Conservation (phyloP, 2,329 filamentous ascomycete genomes). For the Metarhizium guizhouense region DNA sequence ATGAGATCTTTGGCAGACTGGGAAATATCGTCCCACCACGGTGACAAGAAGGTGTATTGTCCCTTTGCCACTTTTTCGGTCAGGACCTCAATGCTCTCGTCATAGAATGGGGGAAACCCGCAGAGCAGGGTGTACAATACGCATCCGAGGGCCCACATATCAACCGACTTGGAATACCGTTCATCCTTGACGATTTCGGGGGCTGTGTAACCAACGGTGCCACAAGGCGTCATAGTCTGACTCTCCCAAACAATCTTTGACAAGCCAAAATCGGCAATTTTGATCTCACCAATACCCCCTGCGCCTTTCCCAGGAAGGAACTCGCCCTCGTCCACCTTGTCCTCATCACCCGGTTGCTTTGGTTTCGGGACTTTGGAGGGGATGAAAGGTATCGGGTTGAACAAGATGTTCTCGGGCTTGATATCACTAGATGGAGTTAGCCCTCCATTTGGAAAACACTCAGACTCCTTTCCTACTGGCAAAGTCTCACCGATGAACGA, state of each 20-base stretch:
- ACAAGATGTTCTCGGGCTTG: slow-evolving; percentile 95
- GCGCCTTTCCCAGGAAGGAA: slow-evolving; percentile 73
- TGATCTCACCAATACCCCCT: slow-evolving; percentile 89
- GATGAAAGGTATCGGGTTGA: slow-evolving; percentile 75
- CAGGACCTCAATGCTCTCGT: slow-evolving; percentile 92
- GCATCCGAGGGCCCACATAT: slow-evolving; percentile 98
- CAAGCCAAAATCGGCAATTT: slow-evolving; percentile 95
- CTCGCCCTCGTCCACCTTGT: slow-evolving; percentile 94
- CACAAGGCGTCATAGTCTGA: slow-evolving; percentile 98
- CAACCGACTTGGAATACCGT: slow-evolving; percentile 94
- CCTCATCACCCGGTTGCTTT: slow-evolving; percentile 80
- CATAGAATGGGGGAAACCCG: slow-evolving; percentile 96
- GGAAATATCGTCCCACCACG: slow-evolving; percentile 99
- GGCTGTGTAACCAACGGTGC: slow-evolving; percentile 94
- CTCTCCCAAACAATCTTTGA: slow-evolving; percentile 98
- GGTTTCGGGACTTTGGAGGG: slow-evolving; percentile 75
- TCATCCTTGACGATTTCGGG: slow-evolving; percentile 99
- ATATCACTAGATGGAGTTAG: slow-evolving; percentile 59
- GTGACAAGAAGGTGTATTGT: slow-evolving; percentile 94
- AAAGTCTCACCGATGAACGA: slow-evolving; percentile 75
- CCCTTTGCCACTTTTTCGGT: slow-evolving; percentile 96
- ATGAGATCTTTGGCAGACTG: slow-evolving; percentile 91
- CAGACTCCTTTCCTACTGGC: slow-evolving; percentile 20
- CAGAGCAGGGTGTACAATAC: slow-evolving; percentile 95
- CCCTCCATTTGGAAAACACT: too few relatives aligned